Evolutionary conservation across 352 stramenopile species (phyloP), one percentile per base, ranked within the genome.

Genomic region (Pythium oligandrum): DNA sequence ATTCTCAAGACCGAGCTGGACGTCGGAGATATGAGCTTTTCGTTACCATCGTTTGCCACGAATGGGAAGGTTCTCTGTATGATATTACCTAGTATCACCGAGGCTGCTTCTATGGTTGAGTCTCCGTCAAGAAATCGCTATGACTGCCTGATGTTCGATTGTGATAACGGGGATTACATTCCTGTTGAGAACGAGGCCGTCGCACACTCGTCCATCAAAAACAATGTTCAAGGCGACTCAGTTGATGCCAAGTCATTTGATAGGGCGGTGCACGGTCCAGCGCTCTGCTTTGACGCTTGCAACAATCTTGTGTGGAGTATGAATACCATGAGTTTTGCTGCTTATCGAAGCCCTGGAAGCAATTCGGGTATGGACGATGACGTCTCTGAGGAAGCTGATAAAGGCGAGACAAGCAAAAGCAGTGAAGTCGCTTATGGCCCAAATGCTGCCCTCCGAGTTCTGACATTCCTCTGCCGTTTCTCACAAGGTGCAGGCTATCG

Each of bases 111-210:
- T 32, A 26, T 38, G n/a, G 33, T 44, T 38, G 51, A 57, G 2
- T 45, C 48, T n/a, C 30, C 48, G 6, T 42, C 30, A 26, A n/a
- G 30, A 8, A 44, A 3, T 7, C 34, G 35, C 17, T 73, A 57
- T 11, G 72, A 87, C 44, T 73, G 72, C 39, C 45, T 80, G 9
- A 40, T 83, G 36, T 75, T 86, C 40, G 69, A 84, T 46, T 76
- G 74, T 48, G 73, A 86, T 52, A 71, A 44, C 7, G 74, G 72
- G 10, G 35, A 51, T 3, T 59, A 58, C 35, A 11, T 63, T 9
- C 44, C 42, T 26, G 17, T 26, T 26, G 17, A 26, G 17, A 26
- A 26, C 17, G 17, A 26, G 17, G 17, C 17, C 17, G 17, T 26
- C 17, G 17, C 17, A 26, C 17, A 26, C 17, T 26, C 17, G 17